Evolutionary conservation across 1,139 yeast species (phyloP).

Genomic region (Blastobotrys petasosporus): DNA sequence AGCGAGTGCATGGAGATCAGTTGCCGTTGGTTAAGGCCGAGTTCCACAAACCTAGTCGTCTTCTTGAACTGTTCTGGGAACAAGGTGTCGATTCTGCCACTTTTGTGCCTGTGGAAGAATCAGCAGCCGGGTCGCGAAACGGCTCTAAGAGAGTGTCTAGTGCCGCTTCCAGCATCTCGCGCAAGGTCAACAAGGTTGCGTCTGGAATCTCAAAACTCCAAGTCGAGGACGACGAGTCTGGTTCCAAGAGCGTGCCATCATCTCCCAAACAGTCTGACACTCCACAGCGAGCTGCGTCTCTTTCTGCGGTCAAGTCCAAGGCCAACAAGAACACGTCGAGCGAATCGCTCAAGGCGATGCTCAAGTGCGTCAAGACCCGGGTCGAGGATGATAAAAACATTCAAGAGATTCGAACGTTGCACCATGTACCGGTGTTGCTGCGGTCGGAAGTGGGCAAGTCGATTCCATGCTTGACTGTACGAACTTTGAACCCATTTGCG

Average conservation of each 20-base stretch:
- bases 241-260: slow-evolving; percentile 27
- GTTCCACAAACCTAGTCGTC: slow-evolving; percentile 62
- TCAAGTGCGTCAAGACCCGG: slow-evolving; percentile 51
- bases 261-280: slow-evolving; percentile 26
- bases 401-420: slow-evolving; percentile 76
- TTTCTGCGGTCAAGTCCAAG: slow-evolving; percentile 24
- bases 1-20: slow-evolving; percentile 97
- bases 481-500: slow-evolving; percentile 89
- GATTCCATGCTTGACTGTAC: slow-evolving; percentile 87
- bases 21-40: slow-evolving; percentile 89
- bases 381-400: slow-evolving; percentile 54
- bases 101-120: slow-evolving; percentile 79
- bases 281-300: slow-evolving; percentile 28
- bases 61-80: slow-evolving; percentile 87
- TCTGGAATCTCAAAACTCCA: slow-evolving; percentile 15
- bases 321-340: slow-evolving; percentile 15
- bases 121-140: slow-evolving; percentile 32
- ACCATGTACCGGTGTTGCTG: slow-evolving; percentile 74
- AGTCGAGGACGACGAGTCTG: slow-evolving; percentile 10
- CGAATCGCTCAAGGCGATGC: slow-evolving; percentile 29
- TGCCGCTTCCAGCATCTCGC: slow-evolving; percentile 56
- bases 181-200: slow-evolving; percentile 16
- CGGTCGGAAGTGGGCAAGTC: slow-evolving; percentile 89
- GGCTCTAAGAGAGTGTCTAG: slow-evolving; percentile 74
- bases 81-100: slow-evolving; percentile 87